Evolutionary conservation across 352 stramenopile species (phyloP).

Genomic region (Phytophthora nicotianae): DNA sequence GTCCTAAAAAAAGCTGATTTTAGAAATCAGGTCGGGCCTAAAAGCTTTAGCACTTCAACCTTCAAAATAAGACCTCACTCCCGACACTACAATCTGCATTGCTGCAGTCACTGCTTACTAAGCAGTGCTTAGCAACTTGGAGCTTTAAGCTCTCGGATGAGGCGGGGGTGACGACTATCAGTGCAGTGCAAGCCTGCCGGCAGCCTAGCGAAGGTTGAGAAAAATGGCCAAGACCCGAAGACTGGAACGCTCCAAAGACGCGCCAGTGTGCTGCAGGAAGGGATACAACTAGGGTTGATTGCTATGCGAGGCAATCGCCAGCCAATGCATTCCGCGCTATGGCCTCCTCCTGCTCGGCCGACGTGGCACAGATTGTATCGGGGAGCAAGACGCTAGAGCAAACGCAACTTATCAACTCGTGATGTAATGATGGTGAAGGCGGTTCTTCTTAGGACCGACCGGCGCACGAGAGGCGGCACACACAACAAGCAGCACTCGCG

Average conservation of each 20-base stretch:
- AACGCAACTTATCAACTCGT: constrained; percentile 12
- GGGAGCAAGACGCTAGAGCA: constrained; percentile 6
- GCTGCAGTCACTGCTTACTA: too few species aligned
- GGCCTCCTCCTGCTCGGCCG: not conserved
- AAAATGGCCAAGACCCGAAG: not conserved
- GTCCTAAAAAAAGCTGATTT: not conserved
- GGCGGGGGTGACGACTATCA: not conserved
- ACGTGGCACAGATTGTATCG: not conserved
- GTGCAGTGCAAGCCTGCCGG: not conserved
- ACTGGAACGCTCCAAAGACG: constrained; percentile 8
- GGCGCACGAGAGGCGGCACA: not conserved
- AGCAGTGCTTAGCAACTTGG: too few species aligned
- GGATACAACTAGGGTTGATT: constrained; percentile 13
- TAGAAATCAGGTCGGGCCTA: constrained; percentile 1
- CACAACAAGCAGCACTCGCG: not conserved
- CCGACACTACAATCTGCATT: not conserved
- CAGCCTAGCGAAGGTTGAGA: not conserved
- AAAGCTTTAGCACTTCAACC: not conserved
- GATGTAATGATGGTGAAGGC: constrained; percentile 25
- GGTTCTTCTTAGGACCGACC: constrained; percentile 16
- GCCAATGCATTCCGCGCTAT: not conserved
- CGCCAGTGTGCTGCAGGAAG: not conserved
- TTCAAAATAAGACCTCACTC: constrained; percentile 8
- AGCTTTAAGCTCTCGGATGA: too few species aligned
- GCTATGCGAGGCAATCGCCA: constrained; percentile 4